These are phyloP conservation scores for Chamaecrista fasciculata DNA, from an alignment of 306 rosid genomes.

Conservation along the genomic window DNA sequence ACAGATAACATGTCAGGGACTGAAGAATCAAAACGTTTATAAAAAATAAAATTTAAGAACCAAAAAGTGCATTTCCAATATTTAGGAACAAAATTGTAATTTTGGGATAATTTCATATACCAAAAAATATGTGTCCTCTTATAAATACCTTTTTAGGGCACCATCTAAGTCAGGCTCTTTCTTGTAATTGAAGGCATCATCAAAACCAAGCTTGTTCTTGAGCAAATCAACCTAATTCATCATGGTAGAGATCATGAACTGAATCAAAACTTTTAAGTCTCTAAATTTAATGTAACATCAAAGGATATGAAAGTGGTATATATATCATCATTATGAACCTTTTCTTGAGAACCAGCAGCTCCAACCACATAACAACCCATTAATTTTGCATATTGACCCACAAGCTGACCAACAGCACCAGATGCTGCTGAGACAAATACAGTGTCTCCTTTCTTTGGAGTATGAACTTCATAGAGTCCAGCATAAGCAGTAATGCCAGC, in stretches of 20 bases:
- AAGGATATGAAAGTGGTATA: too few relatives aligned
- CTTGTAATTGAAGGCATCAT: constrained; percentile 39
- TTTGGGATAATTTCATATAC: too few relatives aligned
- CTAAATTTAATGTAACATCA: too few relatives aligned
- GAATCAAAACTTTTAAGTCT: too few relatives aligned
- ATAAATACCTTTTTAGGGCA: constrained; percentile 35
- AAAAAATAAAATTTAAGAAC: too few relatives aligned
- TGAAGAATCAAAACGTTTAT: too few relatives aligned
- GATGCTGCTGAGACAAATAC: constrained; percentile 39
- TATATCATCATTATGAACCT: too few relatives aligned
- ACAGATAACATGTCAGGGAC: too few relatives aligned
- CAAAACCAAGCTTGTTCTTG: constrained; percentile 37
- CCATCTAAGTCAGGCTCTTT: constrained; percentile 33
- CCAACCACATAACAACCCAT: constrained; percentile 41
- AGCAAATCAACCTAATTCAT: constrained; percentile 32
- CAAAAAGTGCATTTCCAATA: too few relatives aligned
- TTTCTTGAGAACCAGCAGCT: constrained; percentile 32
- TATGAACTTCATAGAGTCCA: constrained; percentile 20
- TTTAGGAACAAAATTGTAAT: too few relatives aligned
- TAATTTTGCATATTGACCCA: constrained; percentile 36
- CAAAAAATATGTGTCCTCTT: too few relatives aligned
- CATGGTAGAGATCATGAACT: too few relatives aligned
- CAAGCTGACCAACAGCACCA: constrained; percentile 38
- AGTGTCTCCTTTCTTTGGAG: constrained; percentile 28
- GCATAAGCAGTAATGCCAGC: constrained; percentile 37